Evolutionary conservation across 2,329 filamentous ascomycete species (phyloP).

Genomic region (Diaporthe humulicola): DNA sequence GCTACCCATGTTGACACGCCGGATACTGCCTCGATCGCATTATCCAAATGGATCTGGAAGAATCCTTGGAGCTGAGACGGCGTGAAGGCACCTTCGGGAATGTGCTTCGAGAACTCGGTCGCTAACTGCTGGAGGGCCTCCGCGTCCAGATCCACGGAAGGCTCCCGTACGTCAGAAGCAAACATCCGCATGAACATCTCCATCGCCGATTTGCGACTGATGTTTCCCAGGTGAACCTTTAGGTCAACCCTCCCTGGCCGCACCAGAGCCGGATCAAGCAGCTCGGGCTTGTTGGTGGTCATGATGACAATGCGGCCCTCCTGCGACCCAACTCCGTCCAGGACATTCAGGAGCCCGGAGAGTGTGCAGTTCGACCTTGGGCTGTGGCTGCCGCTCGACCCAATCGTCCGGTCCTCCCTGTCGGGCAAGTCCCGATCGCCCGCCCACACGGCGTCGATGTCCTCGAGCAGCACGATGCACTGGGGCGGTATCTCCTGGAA

Average conservation of each 20-base stretch:
- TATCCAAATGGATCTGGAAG: conserved; percentile 51
- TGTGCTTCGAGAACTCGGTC: conserved; percentile 46
- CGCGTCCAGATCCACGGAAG: conserved; percentile 44
- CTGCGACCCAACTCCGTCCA: conserved; percentile 76
- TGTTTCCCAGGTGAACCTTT: conserved; percentile 66
- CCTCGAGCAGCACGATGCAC: conserved; percentile 68
- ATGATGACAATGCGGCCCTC: conserved; percentile 79
- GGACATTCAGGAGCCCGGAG: conserved; percentile 75
- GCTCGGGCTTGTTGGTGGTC: conserved; percentile 77
- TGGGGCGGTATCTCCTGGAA: conserved; percentile 66
- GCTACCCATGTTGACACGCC: conserved; percentile 36
- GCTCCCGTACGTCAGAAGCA: conserved; percentile 42
- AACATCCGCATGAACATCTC: conserved; percentile 55
- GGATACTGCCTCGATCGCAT: conserved; percentile 46
- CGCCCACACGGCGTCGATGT: conserved; percentile 60
- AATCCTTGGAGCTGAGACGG: conserved; percentile 53
- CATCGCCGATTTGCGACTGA: conserved; percentile 50
- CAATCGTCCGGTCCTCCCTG: conserved; percentile 33
- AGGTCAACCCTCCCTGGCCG: conserved; percentile 74
- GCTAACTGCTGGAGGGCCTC: conserved; percentile 43
- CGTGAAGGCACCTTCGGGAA: conserved; percentile 51
- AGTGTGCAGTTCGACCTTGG: conserved; percentile 55
- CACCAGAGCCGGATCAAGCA: conserved; percentile 72
- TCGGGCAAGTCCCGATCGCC: conserved; percentile 35
- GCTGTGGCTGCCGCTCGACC: conserved; percentile 35